phyloP scores from a whole-genome alignment of 768 basidiomycete genomes.

The Naganishia onofrii region DNA sequence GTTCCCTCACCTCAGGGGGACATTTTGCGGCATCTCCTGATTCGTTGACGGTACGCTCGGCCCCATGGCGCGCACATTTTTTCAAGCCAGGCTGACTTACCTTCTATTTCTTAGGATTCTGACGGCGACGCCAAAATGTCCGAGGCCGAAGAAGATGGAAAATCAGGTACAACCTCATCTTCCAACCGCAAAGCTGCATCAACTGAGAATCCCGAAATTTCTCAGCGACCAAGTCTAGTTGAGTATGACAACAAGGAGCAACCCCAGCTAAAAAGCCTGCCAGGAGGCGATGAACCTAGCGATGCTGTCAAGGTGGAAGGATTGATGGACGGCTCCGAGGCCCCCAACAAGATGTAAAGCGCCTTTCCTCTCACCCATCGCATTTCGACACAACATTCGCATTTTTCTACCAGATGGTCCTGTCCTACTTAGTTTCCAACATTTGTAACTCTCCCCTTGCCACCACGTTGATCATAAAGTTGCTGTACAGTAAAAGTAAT shows the following conservation, averaged over 20 bases:
- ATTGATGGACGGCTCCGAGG: conserved; percentile 48
- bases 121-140: conserved; percentile 28
- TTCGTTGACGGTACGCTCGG: conserved; percentile 7
- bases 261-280: conserved; percentile 41
- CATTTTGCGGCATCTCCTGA: conserved; percentile 10
- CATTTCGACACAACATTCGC: conserved; percentile 9
- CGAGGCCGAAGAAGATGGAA: conserved; percentile 15
- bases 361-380: background rate
- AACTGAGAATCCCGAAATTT: conserved; percentile 26
- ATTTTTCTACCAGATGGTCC: conserved; percentile 1
- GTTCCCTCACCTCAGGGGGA: conserved; percentile 20
- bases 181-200: conserved; percentile 13
- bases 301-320: conserved; percentile 46
- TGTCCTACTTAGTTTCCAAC: background rate
- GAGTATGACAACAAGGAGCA: conserved; percentile 21
- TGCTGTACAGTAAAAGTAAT: conserved; percentile 3
- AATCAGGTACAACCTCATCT: conserved; percentile 22
- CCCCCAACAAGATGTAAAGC: conserved; percentile 40
- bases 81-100: background rate
- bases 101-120: conserved; percentile 11
- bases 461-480: conserved; percentile 2
- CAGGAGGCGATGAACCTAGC: conserved; percentile 40
- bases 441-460: background rate
- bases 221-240: conserved; percentile 20
- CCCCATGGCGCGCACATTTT: background rate